Evolutionary conservation across 2,329 filamentous ascomycete genomes (phyloP).

Genomic region (Talaromyces sp.): DNA sequence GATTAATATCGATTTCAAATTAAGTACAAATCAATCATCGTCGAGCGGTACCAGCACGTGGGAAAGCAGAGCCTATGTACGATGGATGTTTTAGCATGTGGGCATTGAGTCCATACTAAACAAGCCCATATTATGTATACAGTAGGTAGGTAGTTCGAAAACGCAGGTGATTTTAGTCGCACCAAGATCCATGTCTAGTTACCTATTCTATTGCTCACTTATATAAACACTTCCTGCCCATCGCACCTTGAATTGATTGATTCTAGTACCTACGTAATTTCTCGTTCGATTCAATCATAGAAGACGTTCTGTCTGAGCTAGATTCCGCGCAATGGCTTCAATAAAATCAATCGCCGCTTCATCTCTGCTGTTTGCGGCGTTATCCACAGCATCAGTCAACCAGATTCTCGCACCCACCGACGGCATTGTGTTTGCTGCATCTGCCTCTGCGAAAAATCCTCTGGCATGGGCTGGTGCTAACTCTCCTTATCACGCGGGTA

Average conservation of each 20-base stretch:
- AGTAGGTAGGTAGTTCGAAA: no score
- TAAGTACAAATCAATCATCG: not conserved
- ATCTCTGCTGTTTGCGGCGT: not conserved
- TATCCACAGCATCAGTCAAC: not conserved
- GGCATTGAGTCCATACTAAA: no score
- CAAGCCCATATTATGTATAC: no score
- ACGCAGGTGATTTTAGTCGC: no score
- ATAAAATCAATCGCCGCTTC: not conserved
- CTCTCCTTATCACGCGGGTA: conserved; percentile 50
- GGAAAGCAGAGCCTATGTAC: not conserved
- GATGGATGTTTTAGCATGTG: not conserved
- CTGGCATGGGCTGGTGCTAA: conserved; percentile 50
- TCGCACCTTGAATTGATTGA: no score
- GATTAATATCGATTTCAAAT: not conserved
- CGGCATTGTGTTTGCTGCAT: not conserved
- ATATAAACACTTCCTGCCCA: no score
- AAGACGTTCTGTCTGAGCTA: not conserved
- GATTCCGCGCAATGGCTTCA: not conserved
- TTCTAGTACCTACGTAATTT: no score
- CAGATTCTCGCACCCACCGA: not conserved
- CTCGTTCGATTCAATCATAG: not conserved
- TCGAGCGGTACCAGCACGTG: not conserved
- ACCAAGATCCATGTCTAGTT: no score
- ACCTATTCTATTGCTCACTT: no score
- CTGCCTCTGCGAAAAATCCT: conserved; percentile 27